These are phyloP conservation scores for Cucurbita maxima DNA, from an alignment of 306 rosid genomes.

Conservation along the genomic window DNA sequence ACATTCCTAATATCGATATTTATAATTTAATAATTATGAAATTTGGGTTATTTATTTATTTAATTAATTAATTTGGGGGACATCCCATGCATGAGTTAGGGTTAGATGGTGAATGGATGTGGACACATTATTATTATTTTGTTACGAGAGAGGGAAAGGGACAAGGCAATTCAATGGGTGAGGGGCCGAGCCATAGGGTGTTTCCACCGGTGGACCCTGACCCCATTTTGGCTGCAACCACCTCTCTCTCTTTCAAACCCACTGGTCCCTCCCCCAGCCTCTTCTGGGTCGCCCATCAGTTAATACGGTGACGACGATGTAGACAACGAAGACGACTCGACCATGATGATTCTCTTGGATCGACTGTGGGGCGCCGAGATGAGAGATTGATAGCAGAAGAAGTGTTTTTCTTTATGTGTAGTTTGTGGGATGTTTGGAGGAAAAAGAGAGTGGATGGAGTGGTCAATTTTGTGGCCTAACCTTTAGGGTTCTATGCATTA, in stretches of 20 bases:
- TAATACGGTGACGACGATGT: background rate
- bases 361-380: background rate
- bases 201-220: slow-evolving; percentile 21
- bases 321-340: too few relatives aligned
- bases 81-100: slow-evolving; percentile 5
- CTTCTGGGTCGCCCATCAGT: background rate
- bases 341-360: background rate
- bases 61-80: background rate
- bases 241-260: slow-evolving; percentile 23
- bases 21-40: background rate
- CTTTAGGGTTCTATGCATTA: too few relatives aligned
- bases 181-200: slow-evolving; percentile 29
- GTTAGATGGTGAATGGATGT: background rate
- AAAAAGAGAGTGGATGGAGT: too few relatives aligned
- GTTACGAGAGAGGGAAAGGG: slow-evolving; percentile 20
- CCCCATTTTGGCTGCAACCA: slow-evolving; percentile 18
- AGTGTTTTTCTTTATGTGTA: too few relatives aligned
- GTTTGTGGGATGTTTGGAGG: too few relatives aligned
- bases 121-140: background rate
- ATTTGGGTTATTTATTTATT: background rate
- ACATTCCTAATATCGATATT: too few relatives aligned
- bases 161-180: slow-evolving; percentile 31
- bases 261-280: slow-evolving; percentile 12
- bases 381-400: background rate
- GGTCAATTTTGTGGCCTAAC: too few relatives aligned